phyloP scores from a whole-genome alignment of 2,329 filamentous ascomycete genomes.

The Gyromitra esculenta region DNA sequence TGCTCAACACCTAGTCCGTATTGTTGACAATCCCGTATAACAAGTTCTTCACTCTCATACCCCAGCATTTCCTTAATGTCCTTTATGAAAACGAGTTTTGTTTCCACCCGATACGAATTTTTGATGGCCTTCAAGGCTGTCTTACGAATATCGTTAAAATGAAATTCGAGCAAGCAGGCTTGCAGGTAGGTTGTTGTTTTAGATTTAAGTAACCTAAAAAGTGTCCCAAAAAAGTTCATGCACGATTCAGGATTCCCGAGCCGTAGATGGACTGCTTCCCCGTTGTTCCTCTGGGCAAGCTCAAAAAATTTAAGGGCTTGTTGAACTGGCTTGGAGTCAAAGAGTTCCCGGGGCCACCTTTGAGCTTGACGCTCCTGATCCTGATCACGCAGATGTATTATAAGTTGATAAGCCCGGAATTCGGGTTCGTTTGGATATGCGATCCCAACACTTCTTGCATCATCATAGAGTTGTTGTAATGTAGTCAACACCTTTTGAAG shows the following conservation, averaged over 20 bases:
- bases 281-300: slow-evolving; percentile 68
- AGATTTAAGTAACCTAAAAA: slow-evolving; percentile 70
- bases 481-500: slow-evolving; percentile 73
- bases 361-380: slow-evolving; percentile 67
- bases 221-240: slow-evolving; percentile 60
- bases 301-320: slow-evolving; percentile 71
- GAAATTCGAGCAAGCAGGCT: slow-evolving; percentile 75
- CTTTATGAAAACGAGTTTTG: slow-evolving; percentile 52
- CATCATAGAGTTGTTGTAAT: slow-evolving; percentile 73
- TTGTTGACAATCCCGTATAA: slow-evolving; percentile 49
- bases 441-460: slow-evolving; percentile 70
- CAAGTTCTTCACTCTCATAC: slow-evolving; percentile 52
- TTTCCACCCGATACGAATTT: slow-evolving; percentile 65
- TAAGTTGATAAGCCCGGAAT: slow-evolving; percentile 72
- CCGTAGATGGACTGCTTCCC: slow-evolving; percentile 63
- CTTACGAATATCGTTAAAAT: slow-evolving; percentile 71
- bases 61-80: slow-evolving; percentile 49
- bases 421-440: slow-evolving; percentile 71
- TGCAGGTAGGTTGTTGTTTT: slow-evolving; percentile 72
- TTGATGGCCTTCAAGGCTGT: slow-evolving; percentile 68
- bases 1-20: slow-evolving; percentile 51
- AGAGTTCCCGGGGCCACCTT: slow-evolving; percentile 69
- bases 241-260: slow-evolving; percentile 47
- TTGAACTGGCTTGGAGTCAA: slow-evolving; percentile 68
- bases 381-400: slow-evolving; percentile 70